Evolutionary conservation across 1,284 basidiomycete species (phyloP), one percentile per base, ranked within the genome.

Genomic region (Moesziomyces aphidis): DNA sequence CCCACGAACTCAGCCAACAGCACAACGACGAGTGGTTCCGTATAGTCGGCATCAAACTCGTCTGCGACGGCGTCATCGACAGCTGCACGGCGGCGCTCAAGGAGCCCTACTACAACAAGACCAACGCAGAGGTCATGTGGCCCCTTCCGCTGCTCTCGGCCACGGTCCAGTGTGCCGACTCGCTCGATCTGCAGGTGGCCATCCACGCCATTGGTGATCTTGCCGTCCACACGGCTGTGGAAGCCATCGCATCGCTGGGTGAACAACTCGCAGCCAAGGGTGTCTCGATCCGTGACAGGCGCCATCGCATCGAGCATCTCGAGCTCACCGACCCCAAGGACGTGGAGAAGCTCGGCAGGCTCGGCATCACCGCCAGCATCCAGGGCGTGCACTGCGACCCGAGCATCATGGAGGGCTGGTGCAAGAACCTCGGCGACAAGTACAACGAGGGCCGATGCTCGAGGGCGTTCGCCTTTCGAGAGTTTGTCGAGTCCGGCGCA

Each of bases 241-340:
- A 76, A 49, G 74, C 70, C 22, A 64, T 73, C 15, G 65, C 70
- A 0, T 54, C 61, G 7, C 44, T 76, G 1, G 70, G 58, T 23
- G 57, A 67, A 4, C 46, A 61, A 23, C 46, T 62, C 5, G 61
- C 53, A 2, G 49, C 23, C 1, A 39, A 55, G 28, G 66, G 56
- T 10, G 31, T 61, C 2, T 73, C 64, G 21, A 67, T 73, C 11
- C 70, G 70, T 19, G 65, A 66, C 17, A 61, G 70, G 24, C 39
- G 74, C 5, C 74, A 76, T 36, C 64, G 74, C 11, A 76, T 76
- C 42, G 74, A 76, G 48, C 74, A 76, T 22, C 67, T 76, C 44
- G 74, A 76, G 53, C 58, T 76, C 9, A 73, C 69, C 49, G 61
- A 68, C 43, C 61, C 65, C 13, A 57, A 56, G 21, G 70, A 73